phyloP scores from a whole-genome alignment of 1,139 yeast species.

The Yamadazyma pseudoaaseri region DNA sequence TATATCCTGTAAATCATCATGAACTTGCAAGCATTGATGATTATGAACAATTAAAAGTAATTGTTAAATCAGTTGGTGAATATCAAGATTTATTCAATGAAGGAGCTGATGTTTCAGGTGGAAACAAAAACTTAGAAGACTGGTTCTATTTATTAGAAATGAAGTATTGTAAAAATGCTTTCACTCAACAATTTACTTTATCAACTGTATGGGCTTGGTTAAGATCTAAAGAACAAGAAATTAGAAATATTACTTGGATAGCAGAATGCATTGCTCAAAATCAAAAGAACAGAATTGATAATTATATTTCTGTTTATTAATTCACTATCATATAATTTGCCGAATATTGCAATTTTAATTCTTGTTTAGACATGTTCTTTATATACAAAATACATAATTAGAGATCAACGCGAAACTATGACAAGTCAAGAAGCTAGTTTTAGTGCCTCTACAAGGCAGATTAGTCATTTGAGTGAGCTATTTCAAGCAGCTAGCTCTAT shows the following conservation, averaged over 20 bases:
- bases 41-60: conserved; percentile 73
- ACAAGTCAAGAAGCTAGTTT: conserved; percentile 6
- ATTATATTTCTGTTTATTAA: conserved; percentile 67
- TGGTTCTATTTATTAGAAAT: conserved; percentile 91
- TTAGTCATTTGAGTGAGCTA: conserved; percentile 39
- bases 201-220: conserved; percentile 96
- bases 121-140: conserved; percentile 71
- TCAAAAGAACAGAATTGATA: conserved; percentile 78
- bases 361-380: neutral
- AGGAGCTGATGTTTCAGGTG: conserved; percentile 47
- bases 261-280: conserved; percentile 95
- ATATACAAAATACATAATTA: neutral
- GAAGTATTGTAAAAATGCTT: conserved; percentile 88
- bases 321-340: neutral
- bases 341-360: neutral
- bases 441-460: conserved; percentile 39
- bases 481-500: conserved; percentile 34
- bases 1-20: conserved; percentile 73
- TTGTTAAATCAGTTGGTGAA: conserved; percentile 73
- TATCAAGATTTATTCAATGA: conserved; percentile 72
- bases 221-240: conserved; percentile 92
- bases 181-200: conserved; percentile 93
- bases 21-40: conserved; percentile 79
- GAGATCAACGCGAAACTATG: neutral
- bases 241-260: conserved; percentile 96